phyloP scores from a whole-genome alignment of 352 stramenopile species.

The Thraustotheca clavata region DNA sequence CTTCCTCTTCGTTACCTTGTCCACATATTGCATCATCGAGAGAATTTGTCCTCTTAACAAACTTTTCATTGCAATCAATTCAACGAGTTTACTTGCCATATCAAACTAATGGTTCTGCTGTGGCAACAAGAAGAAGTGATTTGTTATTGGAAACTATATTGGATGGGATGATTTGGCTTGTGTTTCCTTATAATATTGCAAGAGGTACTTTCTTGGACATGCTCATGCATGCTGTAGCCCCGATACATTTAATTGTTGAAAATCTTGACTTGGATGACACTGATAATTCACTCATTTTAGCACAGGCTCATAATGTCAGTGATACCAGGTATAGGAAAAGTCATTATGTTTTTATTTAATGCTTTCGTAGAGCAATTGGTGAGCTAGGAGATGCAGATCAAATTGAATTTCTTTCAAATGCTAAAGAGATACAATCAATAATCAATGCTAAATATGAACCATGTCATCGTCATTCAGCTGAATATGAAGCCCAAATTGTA shows the following conservation, averaged over 20 bases:
- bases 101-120: neutral
- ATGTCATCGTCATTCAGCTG: neutral
- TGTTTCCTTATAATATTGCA: slow-evolving; percentile 11
- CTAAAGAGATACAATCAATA: no score
- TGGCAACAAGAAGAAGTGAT: slow-evolving; percentile 12
- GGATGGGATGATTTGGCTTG: neutral
- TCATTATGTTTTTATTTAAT: neutral
- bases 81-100: slow-evolving; percentile 1
- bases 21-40: neutral
- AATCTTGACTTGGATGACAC: slow-evolving; percentile 15
- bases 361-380: neutral
- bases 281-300: neutral
- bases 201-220: slow-evolving; percentile 6
- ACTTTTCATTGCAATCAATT: neutral
- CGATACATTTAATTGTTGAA: neutral
- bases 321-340: no score
- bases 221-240: neutral
- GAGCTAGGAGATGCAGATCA: neutral
- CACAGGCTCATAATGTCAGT: neutral
- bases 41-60: neutral
- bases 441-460: no score
- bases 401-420: no score
- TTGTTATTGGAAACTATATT: neutral
- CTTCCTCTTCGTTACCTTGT: neutral
- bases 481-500: slow-evolving; percentile 9